Conservation (phyloP, 179 eudicot genomes). For the Beta lomatogona region DNA sequence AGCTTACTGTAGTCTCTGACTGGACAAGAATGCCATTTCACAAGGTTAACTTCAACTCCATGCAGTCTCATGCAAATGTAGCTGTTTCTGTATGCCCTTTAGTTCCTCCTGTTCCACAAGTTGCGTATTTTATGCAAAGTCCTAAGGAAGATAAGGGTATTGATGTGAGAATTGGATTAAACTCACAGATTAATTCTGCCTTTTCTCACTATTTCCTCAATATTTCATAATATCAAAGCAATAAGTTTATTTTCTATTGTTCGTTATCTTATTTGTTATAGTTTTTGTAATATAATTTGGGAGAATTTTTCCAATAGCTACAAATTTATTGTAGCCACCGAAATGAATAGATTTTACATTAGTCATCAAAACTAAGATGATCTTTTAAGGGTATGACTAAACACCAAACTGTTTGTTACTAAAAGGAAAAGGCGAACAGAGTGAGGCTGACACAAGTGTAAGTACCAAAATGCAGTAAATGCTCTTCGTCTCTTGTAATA, state of each 20-base stretch:
- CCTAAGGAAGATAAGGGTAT: conserved; percentile 38
- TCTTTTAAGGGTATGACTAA: too few relatives aligned
- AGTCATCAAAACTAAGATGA: too few relatives aligned
- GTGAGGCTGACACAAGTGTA: too few relatives aligned
- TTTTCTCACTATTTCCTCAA: conserved; percentile 38
- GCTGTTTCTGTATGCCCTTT: conserved; percentile 26
- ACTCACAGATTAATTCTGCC: conserved; percentile 20
- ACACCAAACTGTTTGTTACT: too few relatives aligned
- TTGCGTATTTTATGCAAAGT: conserved; percentile 41
- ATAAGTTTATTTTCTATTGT: not conserved
- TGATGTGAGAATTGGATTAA: conserved; percentile 37
- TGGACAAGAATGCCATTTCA: conserved; percentile 41
- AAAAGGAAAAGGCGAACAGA: too few relatives aligned
- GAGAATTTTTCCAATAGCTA: not conserved
- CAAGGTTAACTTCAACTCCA: conserved; percentile 32
- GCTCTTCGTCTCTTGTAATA: too few relatives aligned
- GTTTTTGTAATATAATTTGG: not conserved
- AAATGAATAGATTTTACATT: not conserved
- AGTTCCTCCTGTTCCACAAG: conserved; percentile 38
- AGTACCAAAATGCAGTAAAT: too few relatives aligned
- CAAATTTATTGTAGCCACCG: not conserved
- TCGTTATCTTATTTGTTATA: not conserved
- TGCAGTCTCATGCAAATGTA: conserved; percentile 18
- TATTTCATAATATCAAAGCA: not conserved
- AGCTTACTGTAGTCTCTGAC: conserved; percentile 41